Evolutionary conservation across 2,329 filamentous ascomycete species (phyloP).

Genomic region (Clarireedia monteithiana): DNA sequence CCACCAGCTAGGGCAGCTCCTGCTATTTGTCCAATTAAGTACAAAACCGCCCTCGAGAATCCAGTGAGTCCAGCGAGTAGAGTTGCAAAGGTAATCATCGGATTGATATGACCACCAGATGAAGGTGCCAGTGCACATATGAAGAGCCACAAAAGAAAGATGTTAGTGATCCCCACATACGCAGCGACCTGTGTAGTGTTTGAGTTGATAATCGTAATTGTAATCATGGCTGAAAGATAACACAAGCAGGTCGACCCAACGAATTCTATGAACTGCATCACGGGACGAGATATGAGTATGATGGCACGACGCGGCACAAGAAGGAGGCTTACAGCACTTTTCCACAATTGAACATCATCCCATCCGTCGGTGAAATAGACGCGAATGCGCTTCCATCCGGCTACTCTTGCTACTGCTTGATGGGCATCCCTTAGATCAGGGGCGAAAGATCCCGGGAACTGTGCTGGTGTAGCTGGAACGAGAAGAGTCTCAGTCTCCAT

Average conservation of each 20-base stretch:
- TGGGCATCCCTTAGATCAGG: conserved; percentile 13
- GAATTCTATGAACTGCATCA: conserved; percentile 27
- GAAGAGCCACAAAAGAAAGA: conserved; percentile 37
- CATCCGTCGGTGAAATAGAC: conserved; percentile 14
- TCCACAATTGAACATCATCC: conserved; percentile 14
- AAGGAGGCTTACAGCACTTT: conserved; percentile 11
- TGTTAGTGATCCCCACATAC: conserved; percentile 29
- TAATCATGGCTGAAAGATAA: conserved; percentile 29
- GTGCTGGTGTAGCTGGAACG: conserved; percentile 9
- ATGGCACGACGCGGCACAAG: neutral
- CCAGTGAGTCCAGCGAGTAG: conserved; percentile 43
- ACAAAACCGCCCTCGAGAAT: conserved; percentile 41
- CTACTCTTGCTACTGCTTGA: conserved; percentile 2
- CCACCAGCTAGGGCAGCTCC: conserved; percentile 37
- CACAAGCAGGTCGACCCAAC: conserved; percentile 26
- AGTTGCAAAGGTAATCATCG: conserved; percentile 45
- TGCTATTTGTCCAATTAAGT: conserved; percentile 39
- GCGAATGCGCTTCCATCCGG: neutral
- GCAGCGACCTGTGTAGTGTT: conserved; percentile 22
- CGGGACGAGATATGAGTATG: neutral
- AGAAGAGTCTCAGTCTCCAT: neutral
- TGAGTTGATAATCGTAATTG: conserved; percentile 27
- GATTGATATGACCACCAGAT: conserved; percentile 47
- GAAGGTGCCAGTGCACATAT: conserved; percentile 41
- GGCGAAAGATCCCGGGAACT: conserved; percentile 19